Conservation (phyloP, 352 stramenopile genomes). For the Globisporangium apiculatum region DNA sequence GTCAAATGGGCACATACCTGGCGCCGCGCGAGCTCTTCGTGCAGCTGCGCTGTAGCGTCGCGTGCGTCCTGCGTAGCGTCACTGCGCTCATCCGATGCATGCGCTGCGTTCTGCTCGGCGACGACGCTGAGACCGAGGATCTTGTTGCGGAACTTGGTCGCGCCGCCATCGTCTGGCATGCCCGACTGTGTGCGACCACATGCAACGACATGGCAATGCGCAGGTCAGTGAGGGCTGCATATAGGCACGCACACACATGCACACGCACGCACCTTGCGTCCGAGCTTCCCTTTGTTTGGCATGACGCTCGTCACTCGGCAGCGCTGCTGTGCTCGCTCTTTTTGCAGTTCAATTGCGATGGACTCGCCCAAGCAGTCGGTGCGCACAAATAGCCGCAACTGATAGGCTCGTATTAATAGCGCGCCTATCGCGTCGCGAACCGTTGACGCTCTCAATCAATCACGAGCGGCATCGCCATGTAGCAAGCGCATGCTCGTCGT, state of each 20-base stretch:
- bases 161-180: slow-evolving; percentile 18
- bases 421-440: too few species aligned
- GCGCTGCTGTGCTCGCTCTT: background rate
- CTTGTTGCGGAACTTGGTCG: slow-evolving; percentile 45
- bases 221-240: background rate
- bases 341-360: background rate
- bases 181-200: background rate
- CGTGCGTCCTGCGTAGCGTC: slow-evolving; percentile 25
- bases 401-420: too few species aligned
- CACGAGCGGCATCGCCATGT: too few species aligned
- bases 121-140: slow-evolving; percentile 41
- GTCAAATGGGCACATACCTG: slow-evolving; percentile 17
- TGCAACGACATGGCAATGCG: too few species aligned
- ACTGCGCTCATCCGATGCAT: slow-evolving; percentile 18
- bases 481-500: too few species aligned
- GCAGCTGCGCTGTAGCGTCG: slow-evolving; percentile 48
- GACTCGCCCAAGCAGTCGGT: background rate
- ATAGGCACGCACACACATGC: background rate
- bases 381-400: too few species aligned
- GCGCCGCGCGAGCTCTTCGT: slow-evolving; percentile 51
- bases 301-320: background rate
- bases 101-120: slow-evolving; percentile 29
- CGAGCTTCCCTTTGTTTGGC: slow-evolving; percentile 10
- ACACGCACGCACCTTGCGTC: slow-evolving; percentile 3
- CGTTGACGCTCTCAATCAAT: too few species aligned